Base-by-base conservation (phyloP, 2,329 filamentous ascomycete genomes). In the Apiospora marii region DNA sequence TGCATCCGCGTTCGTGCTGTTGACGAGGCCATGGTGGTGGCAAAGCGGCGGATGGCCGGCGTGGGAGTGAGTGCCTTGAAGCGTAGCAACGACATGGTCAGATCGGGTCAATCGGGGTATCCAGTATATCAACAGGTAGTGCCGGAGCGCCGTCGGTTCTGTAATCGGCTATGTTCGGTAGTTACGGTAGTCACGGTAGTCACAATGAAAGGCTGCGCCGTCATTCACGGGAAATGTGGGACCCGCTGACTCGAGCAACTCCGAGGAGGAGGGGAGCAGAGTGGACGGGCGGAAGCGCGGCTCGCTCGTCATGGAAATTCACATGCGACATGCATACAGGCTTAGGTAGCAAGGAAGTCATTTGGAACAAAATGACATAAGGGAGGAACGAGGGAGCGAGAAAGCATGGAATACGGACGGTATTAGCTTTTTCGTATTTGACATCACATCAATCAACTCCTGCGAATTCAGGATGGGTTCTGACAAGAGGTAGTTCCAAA, bases 1-100 rank as follows among this genome's bases (percentile, higher is more conserved):
- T 75, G 76, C 79, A 78, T 81, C 10, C 79, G 76, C 22, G 67
- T 46, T 30, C 43, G 30, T 68, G 67, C n/a, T 12, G 67, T 46
- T 27, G 67, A 68, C 6, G 67, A 68, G 8, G 67, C 24, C 67
- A 49, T 64, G 8, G 58, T 64, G 22, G 58, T 19, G 24, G 24
- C 4, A 19, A n/a, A 30, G 58, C 58, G 58, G 58, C 58, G 58
- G 8, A 41, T 22, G 58, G 58, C 58, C 34, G 58, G 41, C 34
- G 41, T 41, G 34, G 58, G 13, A n/a, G 58, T 8, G 30, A 22
- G 34, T n/a, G 58, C 19, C 19, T 14, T n/a, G 58, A 4, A n/a
- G 30, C 30, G 30, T 64, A 37, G n/a, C 1, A 41, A 41, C 12
- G n/a, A 41, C 46, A 49, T 49, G 19, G 8, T 49, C 16, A 44